These are phyloP conservation scores for Myxozyma nipponensis DNA, from an alignment of 805 yeast species.

Conservation along the genomic window DNA sequence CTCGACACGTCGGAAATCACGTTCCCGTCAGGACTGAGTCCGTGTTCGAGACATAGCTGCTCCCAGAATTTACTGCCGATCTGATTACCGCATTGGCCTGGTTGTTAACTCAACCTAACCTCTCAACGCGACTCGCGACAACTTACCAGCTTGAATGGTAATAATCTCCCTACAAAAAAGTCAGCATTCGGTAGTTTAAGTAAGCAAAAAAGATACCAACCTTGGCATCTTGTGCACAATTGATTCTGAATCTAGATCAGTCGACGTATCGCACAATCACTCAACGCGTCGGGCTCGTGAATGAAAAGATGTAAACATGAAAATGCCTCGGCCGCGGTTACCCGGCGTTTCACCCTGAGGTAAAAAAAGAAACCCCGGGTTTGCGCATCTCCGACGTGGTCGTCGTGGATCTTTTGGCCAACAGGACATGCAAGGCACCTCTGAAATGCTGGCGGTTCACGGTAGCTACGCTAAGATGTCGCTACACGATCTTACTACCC, in stretches of 20 bases:
- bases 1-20: slow-evolving; percentile 30
- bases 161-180: slow-evolving; percentile 29
- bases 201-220: background rate
- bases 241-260: no score
- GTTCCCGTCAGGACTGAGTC: slow-evolving; percentile 65
- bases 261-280: no score
- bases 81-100: slow-evolving; percentile 95
- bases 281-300: no score
- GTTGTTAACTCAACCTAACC: background rate
- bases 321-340: no score
- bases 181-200: no score
- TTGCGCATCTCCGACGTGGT: no score
- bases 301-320: no score
- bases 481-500: slow-evolving; percentile 6
- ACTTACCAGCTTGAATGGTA: slow-evolving; percentile 31
- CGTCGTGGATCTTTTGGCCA: no score
- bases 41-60: slow-evolving; percentile 83
- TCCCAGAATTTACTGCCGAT: slow-evolving; percentile 91
- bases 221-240: slow-evolving; percentile 20
- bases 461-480: slow-evolving; percentile 13
- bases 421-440: no score
- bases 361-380: no score
- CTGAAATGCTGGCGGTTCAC: no score
- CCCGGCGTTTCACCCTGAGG: no score
- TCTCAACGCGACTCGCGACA: background rate